Conservation (phyloP, 179 eudicot species). For the Beta macrorhiza region DNA sequence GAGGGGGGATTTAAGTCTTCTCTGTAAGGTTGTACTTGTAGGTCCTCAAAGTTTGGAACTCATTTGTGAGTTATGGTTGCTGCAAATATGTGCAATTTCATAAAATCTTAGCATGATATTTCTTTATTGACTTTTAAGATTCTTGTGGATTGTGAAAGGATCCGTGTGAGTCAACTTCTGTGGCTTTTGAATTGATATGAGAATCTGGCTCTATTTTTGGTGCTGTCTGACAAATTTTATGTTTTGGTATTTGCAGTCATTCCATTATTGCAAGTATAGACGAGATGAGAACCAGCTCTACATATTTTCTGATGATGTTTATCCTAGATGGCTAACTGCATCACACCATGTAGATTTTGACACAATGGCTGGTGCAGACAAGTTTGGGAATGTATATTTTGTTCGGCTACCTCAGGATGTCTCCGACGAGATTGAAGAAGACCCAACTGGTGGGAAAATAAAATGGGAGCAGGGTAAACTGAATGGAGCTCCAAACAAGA, state of each 20-base stretch:
- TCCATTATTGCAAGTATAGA: slow-evolving; percentile 98
- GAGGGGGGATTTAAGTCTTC: neutral
- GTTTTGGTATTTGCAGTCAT: slow-evolving; percentile 62
- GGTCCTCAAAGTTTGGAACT: neutral
- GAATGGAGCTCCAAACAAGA: slow-evolving; percentile 98
- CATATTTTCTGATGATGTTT: slow-evolving; percentile 94
- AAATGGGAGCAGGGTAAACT: slow-evolving; percentile 97
- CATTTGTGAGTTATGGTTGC: neutral
- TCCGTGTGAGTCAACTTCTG: neutral
- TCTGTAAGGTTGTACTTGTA: neutral
- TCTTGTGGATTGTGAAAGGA: neutral
- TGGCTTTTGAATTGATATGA: neutral
- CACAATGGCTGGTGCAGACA: slow-evolving; percentile 97
- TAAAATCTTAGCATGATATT: neutral
- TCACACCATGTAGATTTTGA: slow-evolving; percentile 91
- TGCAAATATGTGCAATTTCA: neutral
- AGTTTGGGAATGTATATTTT: slow-evolving; percentile 95
- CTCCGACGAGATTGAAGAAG: slow-evolving; percentile 98
- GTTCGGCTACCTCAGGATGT: slow-evolving; percentile 92
- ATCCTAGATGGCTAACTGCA: slow-evolving; percentile 96
- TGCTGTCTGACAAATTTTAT: neutral
- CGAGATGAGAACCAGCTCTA: slow-evolving; percentile 98
- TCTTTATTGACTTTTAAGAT: neutral
- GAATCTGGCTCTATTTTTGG: neutral
- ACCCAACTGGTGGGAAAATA: slow-evolving; percentile 97